Percentiles rank a stretch among this genome's conserved stretches.
phyloP scores from a whole-genome alignment of 2,329 filamentous ascomycete species.

The Talaromyces marneffei region DNA sequence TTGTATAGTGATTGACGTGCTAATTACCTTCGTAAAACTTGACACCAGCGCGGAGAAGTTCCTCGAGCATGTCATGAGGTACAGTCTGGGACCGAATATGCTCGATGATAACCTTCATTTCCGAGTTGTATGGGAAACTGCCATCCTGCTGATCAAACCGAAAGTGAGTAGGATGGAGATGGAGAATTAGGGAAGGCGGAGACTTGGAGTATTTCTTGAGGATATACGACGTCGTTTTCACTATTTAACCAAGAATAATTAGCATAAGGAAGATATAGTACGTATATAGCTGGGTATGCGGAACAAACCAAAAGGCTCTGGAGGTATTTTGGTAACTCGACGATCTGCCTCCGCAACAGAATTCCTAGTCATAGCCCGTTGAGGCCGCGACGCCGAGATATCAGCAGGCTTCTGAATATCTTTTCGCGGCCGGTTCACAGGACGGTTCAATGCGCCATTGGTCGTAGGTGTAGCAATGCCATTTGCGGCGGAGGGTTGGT shows the following conservation, averaged over 20 bases:
- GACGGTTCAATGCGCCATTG: conserved; percentile 35
- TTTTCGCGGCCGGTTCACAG: conserved; percentile 51
- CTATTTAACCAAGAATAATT: conserved; percentile 40
- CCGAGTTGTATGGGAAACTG: conserved; percentile 84
- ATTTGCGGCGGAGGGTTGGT: conserved; percentile 47
- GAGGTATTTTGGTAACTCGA: conserved; percentile 32
- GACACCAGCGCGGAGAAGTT: conserved; percentile 65
- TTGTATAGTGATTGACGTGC: neutral
- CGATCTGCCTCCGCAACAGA: conserved; percentile 28
- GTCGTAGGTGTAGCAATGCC: conserved; percentile 37
- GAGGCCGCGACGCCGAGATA: conserved; percentile 24
- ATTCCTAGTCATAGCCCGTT: conserved; percentile 31
- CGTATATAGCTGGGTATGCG: neutral
- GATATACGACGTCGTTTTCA: conserved; percentile 69
- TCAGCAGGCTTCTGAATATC: conserved; percentile 46
- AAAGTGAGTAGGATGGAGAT: conserved; percentile 80
- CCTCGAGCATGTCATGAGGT: conserved; percentile 80
- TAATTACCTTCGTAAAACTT: conserved; percentile 77
- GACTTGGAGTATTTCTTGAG: conserved; percentile 69
- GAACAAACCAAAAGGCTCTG: conserved; percentile 43
- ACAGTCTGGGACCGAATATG: conserved; percentile 71
- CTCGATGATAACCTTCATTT: conserved; percentile 76
- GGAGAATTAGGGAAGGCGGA: conserved; percentile 77
- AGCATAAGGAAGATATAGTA: neutral
- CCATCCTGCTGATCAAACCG: conserved; percentile 91